Base-by-base conservation (phyloP, 805 yeast species). In the Pichia ethanolica region DNA sequence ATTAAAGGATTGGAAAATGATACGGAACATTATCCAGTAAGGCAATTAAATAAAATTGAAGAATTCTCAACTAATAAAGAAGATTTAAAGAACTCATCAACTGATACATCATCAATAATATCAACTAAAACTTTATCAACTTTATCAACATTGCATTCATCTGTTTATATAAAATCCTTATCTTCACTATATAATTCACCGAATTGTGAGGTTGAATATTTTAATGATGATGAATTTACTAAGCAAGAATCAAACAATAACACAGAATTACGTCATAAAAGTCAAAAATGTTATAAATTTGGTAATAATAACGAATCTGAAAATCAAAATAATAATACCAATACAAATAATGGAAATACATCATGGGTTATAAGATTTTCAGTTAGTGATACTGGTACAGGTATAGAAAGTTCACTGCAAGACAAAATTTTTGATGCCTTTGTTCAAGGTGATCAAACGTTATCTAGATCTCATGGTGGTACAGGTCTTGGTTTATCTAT, bases 391-490 rank as follows among this genome's bases (percentile, higher is more conserved):
- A 88, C 95, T 0, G 98, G 99, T 4, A 90, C 97, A 0, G 99
- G 99, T 52, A 90, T 91, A 47, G 95, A 88, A 39, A 81, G 83
- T 12, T 80, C 83, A 1, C 66, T 89, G 48, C 97, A 87, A 60
- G 81, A 81, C 41, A 81, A 85, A 53, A 95, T 91, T 1, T 91
- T 91, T 65, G 97, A 93, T 60, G 97, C 98, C 1, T 91, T 91
- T 71, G 89, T 90, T 20, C 99, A 91, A 69, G 99, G 98, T 47
- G 98, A 91, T 61, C 96, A 89, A 65, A 89, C 97, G 0, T 72
- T 89, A 30, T 86, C 96, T 5, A 75, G 96, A 61, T 87, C 90
- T 50, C 83, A 86, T 61, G 97, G 98, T 51, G 99, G 99, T 56
- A 93, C 97, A 0, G 99, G 98, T 2, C 72, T 91, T 44, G 99